These are phyloP conservation scores for Leccinum pallidistipes DNA, from an alignment of 1,284 basidiomycete genomes.

Conservation along the genomic window DNA sequence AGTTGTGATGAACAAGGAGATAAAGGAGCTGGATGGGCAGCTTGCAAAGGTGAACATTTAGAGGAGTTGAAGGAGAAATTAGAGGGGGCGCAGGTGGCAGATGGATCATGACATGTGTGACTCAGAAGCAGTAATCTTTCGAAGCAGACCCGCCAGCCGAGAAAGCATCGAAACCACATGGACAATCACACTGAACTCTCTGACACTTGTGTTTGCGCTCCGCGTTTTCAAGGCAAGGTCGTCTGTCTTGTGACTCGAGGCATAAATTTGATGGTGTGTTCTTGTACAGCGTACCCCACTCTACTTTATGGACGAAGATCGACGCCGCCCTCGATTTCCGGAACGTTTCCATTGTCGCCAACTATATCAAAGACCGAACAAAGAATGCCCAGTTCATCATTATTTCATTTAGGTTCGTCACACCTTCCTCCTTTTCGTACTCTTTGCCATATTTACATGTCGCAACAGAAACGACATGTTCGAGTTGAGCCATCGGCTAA, in stretches of 20 bases:
- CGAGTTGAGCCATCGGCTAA: conserved; percentile 89
- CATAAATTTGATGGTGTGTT: not conserved
- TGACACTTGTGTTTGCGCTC: conserved; percentile 97
- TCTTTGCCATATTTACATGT: no score
- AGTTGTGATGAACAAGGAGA: no score
- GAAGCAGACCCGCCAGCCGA: no score
- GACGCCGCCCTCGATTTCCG: conserved; percentile 97
- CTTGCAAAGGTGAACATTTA: no score
- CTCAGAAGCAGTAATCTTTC: no score
- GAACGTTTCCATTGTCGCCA: conserved; percentile 98
- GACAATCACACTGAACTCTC: conserved; percentile 74
- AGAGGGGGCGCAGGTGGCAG: no score
- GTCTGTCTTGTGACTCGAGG: not conserved
- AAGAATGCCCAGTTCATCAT: conserved; percentile 96
- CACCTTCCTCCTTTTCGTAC: no score
- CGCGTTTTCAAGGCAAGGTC: conserved; percentile 75
- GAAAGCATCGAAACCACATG: no score
- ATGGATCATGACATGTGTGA: no score
- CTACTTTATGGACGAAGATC: conserved; percentile 98
- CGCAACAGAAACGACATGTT: conserved; percentile 88
- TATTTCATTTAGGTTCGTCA: conserved; percentile 81
- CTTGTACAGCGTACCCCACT: conserved; percentile 81
- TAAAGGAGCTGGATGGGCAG: no score
- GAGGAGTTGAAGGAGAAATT: no score
- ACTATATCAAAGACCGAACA: conserved; percentile 93